Base-by-base conservation (phyloP, 2,329 filamentous ascomycete genomes). In the Neobulgaria alba region DNA sequence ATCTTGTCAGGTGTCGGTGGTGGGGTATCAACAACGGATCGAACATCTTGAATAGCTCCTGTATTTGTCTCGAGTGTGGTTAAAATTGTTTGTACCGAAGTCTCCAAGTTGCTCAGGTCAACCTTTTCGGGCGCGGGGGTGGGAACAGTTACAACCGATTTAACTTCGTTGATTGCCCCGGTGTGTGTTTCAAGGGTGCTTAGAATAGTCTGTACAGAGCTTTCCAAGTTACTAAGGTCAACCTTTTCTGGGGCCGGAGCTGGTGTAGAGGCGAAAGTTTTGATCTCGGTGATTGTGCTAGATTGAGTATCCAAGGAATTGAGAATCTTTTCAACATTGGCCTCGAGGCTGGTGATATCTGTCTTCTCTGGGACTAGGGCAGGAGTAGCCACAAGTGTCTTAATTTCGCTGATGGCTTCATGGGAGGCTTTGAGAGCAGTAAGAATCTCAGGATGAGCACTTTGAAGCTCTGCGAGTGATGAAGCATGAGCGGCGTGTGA, bases 401-500 rank as follows among this genome's bases (percentile, higher is more conserved):
- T 39, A 30, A 39, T 39, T 19, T 39, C 30, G 29, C 29, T 33
- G 18, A 33, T 16, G 3, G 33, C 21, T 10, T 30, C n/a, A 14
- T 43, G 35, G 8, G 41, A 38, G n/a, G 21, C 16, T 14, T 46
- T 39, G 7, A 46, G 30, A 12, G 10, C 29, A 2, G 41, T 19
- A 12, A 49, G 40, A 10, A 46, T 43, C n/a, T 43, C 43, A 10
- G 37, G 34, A 15, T 29, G 12, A 7, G 39, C 31, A 23, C 31
- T 26, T 26, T 18, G 17, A 12, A 49, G 38, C 15, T 49, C 49
- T 14, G 19, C 33, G 5, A 51, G 29, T 10, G 41, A 18, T 29
- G 38, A 34, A 16, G 48, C 39, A 26, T 54, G 51, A 21, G 51
- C 41, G 23, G 43, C 43, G 21, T 54, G 51, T 7, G 45, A 52